Base-by-base conservation (phyloP, 2,329 filamentous ascomycete species). In the Botrytis elliptica region DNA sequence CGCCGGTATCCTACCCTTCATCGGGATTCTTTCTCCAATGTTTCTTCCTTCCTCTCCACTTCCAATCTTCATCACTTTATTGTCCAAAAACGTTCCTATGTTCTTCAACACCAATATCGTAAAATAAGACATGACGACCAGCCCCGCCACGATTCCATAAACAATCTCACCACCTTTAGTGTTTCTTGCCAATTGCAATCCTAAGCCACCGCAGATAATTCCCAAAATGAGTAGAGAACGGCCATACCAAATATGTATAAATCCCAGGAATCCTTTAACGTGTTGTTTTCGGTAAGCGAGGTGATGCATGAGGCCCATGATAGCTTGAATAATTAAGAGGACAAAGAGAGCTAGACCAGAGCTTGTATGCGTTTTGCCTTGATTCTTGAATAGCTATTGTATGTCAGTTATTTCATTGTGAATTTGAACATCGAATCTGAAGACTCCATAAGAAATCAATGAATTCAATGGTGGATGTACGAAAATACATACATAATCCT, bases 231-330 rank as follows among this genome's bases (percentile, higher is more conserved):
- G 87, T 63, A 91, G 80, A 1, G 82, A 76, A 25, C 89, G 86
- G 20, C 90, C 90, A 77, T 86, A 89, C 88, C 88, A 91, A 76
- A 90, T 87, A 78, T 92, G 90, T 1, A 83, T 79, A 75, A 90
- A 81, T 75, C 87, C 89, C 74, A 90, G 78, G 59, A 83, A 18
- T 10, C 86, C 86, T 60, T 89, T 88, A 38, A 78, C 64, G 4
- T 44, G 36, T 22, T 55, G 52, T 78, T 84, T 85, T 73, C 84
- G 77, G 80, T 84, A 91, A 78, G 87, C 81, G 42, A 79, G 77
- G 80, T 92, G 89, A 78, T 92, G 90, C 57, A 88, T 71, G 73
- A 84, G 83, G 67, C 90, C 90, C 20, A 90, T 83, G 69, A 87
- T 77, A 20, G 88, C 89, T 80, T 92, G 89, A 71, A 91, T 76